Percentiles rank a stretch among this genome's conserved stretches.
Conservation (phyloP, 805 yeast genomes). For the Saccharomycopsis sp. region DNA sequence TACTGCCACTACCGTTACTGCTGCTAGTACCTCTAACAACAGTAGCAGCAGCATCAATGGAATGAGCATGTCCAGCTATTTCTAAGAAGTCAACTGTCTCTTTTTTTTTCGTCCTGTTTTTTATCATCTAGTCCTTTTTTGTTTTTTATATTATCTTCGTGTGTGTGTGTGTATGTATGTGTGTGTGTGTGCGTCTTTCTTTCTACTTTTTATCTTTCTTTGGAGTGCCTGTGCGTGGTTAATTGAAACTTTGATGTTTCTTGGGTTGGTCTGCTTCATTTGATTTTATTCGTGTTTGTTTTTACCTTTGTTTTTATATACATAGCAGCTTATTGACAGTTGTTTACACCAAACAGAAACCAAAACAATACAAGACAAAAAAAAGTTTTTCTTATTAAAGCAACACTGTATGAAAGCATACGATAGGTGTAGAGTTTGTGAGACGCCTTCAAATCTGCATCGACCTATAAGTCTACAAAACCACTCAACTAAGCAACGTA, state of each 20-base stretch:
- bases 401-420: too few species aligned
- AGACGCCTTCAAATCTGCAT: too few species aligned
- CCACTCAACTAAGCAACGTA: too few species aligned
- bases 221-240: neutral
- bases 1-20: neutral
- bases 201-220: neutral
- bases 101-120: neutral
- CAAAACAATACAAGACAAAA: neutral
- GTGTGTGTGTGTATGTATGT: neutral
- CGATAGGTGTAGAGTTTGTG: too few species aligned
- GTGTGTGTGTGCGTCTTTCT: neutral
- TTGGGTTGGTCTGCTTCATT: neutral
- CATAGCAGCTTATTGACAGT: neutral
- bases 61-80: constrained; percentile 12
- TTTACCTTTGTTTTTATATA: too few species aligned
- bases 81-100: constrained; percentile 2
- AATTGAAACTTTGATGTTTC: neutral
- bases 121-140: neutral
- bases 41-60: neutral
- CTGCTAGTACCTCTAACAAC: neutral
- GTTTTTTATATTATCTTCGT: neutral
- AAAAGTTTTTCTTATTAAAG: neutral
- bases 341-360: neutral
- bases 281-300: neutral
- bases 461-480: too few species aligned